phyloP scores from a whole-genome alignment of 2,329 filamentous ascomycete genomes.

The Pezicula rhizophila region DNA sequence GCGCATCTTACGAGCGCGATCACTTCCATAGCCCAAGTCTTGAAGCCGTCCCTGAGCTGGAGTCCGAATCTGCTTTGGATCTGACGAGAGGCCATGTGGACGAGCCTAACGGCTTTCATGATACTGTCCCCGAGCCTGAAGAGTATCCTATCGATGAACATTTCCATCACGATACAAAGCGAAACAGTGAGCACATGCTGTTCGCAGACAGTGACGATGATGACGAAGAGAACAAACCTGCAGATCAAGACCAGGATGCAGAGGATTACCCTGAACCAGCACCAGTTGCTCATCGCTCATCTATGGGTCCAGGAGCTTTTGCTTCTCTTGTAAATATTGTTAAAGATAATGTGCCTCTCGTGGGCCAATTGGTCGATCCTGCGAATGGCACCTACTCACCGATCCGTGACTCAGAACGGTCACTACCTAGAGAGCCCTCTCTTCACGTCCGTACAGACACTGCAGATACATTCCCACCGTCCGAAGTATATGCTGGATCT shows the following conservation, averaged over 20 bases:
- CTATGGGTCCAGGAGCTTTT: conserved; percentile 4
- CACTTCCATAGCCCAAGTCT: no score
- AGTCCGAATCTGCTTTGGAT: background rate
- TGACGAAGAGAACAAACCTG: background rate
- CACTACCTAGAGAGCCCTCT: background rate
- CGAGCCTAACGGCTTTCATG: background rate
- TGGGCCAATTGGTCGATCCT: background rate
- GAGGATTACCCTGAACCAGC: background rate
- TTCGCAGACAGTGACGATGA: background rate
- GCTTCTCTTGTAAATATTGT: conserved; percentile 3
- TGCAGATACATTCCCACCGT: conserved; percentile 18
- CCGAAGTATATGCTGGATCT: conserved; percentile 18
- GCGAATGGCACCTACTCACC: background rate
- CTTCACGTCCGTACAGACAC: conserved; percentile 17
- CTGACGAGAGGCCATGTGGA: no score
- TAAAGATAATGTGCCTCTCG: conserved; percentile 4
- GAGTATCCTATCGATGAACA: background rate
- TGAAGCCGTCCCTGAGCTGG: background rate
- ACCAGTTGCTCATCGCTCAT: background rate
- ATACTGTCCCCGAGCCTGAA: background rate
- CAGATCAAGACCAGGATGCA: background rate
- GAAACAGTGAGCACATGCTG: background rate
- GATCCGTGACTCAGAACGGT: background rate
- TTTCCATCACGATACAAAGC: conserved; percentile 3
- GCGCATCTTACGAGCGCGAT: no score